Base-by-base conservation (phyloP, 2,329 filamentous ascomycete species). In the Sclerotinia trifoliorum region DNA sequence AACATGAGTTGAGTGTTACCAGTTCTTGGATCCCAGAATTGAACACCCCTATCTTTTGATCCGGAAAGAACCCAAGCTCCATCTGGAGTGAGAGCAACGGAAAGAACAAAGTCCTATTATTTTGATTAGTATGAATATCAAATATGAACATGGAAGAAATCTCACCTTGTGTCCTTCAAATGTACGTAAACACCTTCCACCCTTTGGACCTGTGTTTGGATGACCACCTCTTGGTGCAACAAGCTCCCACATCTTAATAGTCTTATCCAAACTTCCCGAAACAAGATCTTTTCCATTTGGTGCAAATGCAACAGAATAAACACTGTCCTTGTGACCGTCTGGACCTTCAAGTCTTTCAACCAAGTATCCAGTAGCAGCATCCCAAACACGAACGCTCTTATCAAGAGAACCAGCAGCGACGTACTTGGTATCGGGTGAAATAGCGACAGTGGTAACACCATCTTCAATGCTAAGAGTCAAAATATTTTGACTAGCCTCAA, bases 231-330 rank as follows among this genome's bases (percentile, higher is more conserved):
- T 86, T 56, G 90, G 87, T 29, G 90, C 86, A 67, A 86, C 89
- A 63, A 99, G 85, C 82, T 97, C 94, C 94, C 95, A 99, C 90
- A 98, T 96, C 84, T 97, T 97, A 84, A 98, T 98, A 0, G 94
- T 98, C 84, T 96, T 96, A 79, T 99, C 95, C 74, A 98, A 83
- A 84, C 91, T 96, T 71, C 95, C 95, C 75, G 91, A 96, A 77
- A 98, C 94, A 52, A 99, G 88, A 73, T 96, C 92, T 75, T 93
- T 91, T 70, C 94, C 94, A 75, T 91, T 94, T 39, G 95, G 95
- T 19, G 94, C 94, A 80, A 99, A 99, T 0, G 95, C 94, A 29
- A 99, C 95, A 17, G 90, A 94, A 80, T 98, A 98, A 29, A 98
- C 95, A 74, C 92, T 96, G 71, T 99, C 95, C 80, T 96, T 96